Evolutionary conservation across 768 basidiomycete genomes (phyloP).

Genomic region (Tricholoma hemisulphureum): DNA sequence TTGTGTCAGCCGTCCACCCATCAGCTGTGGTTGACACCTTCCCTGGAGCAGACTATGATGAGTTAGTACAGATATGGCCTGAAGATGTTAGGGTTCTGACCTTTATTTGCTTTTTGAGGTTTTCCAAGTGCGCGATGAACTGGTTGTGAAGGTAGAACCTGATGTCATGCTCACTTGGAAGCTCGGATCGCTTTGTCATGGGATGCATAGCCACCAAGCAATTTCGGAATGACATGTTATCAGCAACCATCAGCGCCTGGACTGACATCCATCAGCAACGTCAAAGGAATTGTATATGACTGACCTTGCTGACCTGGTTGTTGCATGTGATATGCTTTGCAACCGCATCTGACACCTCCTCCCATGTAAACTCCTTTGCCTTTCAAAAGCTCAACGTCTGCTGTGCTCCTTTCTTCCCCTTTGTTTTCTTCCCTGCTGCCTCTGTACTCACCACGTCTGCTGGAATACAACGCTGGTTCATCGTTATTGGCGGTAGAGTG

Average conservation of each 20-base stretch:
- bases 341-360: constrained; percentile 5
- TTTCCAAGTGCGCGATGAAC: constrained; percentile 6
- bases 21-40: constrained; percentile 16
- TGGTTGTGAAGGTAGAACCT: constrained; percentile 14
- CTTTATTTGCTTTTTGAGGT: constrained; percentile 11
- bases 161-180: constrained; percentile 9
- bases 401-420: not conserved
- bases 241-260: constrained; percentile 1
- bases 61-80: not conserved
- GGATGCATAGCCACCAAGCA: constrained; percentile 1
- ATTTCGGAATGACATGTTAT: constrained; percentile 1
- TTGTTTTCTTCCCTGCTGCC: not conserved
- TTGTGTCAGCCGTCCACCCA: constrained; percentile 16
- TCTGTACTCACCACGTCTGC: not conserved
- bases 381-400: not conserved
- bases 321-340: constrained; percentile 8
- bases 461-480: not conserved
- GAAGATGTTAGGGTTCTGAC: not conserved
- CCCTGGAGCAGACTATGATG: constrained; percentile 10
- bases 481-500: not conserved
- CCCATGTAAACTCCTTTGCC: constrained; percentile 8
- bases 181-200: not conserved
- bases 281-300: not conserved
- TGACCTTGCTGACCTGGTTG: constrained; percentile 9
- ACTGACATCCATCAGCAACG: not conserved